A percentile compares a stretch with the other conserved stretches of the same genome.
Conservation (phyloP, 345 rosid genomes). For the Eucalyptus microcorys region DNA sequence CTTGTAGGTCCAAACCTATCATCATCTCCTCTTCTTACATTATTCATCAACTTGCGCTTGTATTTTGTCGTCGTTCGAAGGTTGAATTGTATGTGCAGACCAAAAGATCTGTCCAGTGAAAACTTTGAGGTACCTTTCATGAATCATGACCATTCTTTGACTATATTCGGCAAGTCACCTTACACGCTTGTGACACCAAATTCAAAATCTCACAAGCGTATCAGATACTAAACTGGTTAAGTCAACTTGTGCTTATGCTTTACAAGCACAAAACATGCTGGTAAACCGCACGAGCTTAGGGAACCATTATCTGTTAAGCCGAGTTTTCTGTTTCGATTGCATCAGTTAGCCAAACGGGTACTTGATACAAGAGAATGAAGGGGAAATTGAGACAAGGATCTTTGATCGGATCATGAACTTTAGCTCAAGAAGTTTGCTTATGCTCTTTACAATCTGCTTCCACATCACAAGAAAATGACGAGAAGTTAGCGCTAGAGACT, state of each 20-base stretch:
- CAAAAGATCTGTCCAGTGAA: neutral
- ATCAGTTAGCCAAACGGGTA: neutral
- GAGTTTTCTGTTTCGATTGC: neutral
- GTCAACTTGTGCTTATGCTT: neutral
- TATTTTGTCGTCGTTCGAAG: neutral
- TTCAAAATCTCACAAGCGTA: neutral
- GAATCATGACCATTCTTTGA: neutral
- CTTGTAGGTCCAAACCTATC: neutral
- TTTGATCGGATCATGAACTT: neutral
- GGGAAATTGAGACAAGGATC: neutral
- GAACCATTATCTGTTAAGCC: neutral
- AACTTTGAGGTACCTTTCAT: neutral
- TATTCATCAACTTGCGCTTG: neutral
- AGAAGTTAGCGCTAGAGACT: neutral
- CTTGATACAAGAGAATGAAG: neutral
- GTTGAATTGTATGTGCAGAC: neutral
- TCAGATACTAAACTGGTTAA: neutral
- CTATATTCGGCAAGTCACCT: neutral
- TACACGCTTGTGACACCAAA: neutral
- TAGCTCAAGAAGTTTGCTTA: neutral
- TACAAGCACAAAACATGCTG: neutral
- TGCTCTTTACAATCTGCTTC: neutral
- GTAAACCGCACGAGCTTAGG: neutral
- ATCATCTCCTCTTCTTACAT: neutral
- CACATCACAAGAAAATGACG: neutral